A percentile compares a stretch with the other conserved stretches of the same genome.
Conservation (phyloP, 441 rosid species). For the Croton setiger region DNA sequence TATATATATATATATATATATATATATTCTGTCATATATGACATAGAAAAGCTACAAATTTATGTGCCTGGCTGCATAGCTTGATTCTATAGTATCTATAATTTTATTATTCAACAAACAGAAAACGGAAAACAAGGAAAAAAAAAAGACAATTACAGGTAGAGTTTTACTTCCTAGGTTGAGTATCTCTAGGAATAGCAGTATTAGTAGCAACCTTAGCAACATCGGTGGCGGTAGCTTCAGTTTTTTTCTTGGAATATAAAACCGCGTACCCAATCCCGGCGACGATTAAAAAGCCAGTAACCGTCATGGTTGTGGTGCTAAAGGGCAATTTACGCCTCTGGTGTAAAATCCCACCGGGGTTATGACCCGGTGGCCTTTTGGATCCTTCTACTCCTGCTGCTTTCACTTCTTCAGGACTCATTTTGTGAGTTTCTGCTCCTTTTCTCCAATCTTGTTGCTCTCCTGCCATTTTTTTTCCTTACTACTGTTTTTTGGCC, state of each 20-base stretch:
- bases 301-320: slow-evolving; percentile 43
- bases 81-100: background rate
- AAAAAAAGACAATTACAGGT: background rate
- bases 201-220: slow-evolving; percentile 47
- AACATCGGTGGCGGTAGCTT: slow-evolving; percentile 57
- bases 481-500: too few relatives aligned
- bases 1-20: too few relatives aligned
- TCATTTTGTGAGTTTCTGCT: slow-evolving; percentile 71
- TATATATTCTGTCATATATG: too few relatives aligned
- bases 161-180: slow-evolving; percentile 43
- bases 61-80: too few relatives aligned
- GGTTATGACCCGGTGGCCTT: slow-evolving; percentile 61
- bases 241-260: slow-evolving; percentile 58
- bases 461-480: slow-evolving; percentile 35
- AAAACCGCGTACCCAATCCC: slow-evolving; percentile 45
- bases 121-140: background rate
- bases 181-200: slow-evolving; percentile 55
- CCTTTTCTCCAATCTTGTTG: slow-evolving; percentile 50
- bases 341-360: slow-evolving; percentile 62
- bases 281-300: slow-evolving; percentile 50
- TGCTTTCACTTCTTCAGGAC: slow-evolving; percentile 45
- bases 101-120: background rate
- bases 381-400: slow-evolving; percentile 54
- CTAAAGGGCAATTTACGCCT: slow-evolving; percentile 54
- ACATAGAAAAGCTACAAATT: too few relatives aligned